Percentiles rank a stretch among this genome's conserved stretches.
Evolutionary conservation across 2,329 filamentous ascomycete species (phyloP).

Genomic region (Colletotrichum zoysiae): DNA sequence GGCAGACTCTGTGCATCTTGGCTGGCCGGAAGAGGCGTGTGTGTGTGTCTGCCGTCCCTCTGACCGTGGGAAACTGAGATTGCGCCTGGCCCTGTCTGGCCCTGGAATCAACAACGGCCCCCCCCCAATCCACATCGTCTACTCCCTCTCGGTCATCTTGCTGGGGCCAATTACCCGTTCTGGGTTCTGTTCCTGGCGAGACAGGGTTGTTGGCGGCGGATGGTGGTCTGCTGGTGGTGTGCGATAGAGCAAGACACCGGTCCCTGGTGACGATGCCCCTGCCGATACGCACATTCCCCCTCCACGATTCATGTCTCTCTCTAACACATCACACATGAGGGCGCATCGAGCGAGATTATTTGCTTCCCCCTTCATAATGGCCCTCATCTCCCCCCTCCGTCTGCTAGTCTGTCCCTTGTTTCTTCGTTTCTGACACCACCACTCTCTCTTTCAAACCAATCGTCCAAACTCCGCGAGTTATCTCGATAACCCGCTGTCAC

Average conservation of each 20-base stretch:
- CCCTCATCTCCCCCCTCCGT: slow-evolving; percentile 36
- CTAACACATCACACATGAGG: slow-evolving; percentile 25
- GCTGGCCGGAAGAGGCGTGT: neutral
- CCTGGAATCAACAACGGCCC: slow-evolving; percentile 21
- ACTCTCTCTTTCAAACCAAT: slow-evolving; percentile 33
- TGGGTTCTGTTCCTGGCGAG: slow-evolving; percentile 37
- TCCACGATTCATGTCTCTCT: slow-evolving; percentile 14
- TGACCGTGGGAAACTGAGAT: slow-evolving; percentile 14
- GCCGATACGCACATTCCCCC: slow-evolving; percentile 11
- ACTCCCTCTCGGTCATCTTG: slow-evolving; percentile 34
- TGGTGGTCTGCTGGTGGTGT: slow-evolving; percentile 15
- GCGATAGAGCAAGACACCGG: slow-evolving; percentile 27
- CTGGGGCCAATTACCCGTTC: slow-evolving; percentile 32
- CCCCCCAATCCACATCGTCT: slow-evolving; percentile 17
- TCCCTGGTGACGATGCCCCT: slow-evolving; percentile 30
- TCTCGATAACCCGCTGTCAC: slow-evolving; percentile 40
- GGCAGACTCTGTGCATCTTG: neutral
- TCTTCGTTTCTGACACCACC: slow-evolving; percentile 12
- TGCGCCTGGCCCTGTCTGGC: slow-evolving; percentile 19
- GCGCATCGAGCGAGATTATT: slow-evolving; percentile 35
- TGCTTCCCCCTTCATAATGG: slow-evolving; percentile 37
- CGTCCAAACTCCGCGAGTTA: slow-evolving; percentile 40
- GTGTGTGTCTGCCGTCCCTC: neutral
- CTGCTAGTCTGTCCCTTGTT: neutral
- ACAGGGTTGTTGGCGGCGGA: slow-evolving; percentile 22